Conservation (phyloP, 2,329 filamentous ascomycete species). For the Clarireedia monteithiana region DNA sequence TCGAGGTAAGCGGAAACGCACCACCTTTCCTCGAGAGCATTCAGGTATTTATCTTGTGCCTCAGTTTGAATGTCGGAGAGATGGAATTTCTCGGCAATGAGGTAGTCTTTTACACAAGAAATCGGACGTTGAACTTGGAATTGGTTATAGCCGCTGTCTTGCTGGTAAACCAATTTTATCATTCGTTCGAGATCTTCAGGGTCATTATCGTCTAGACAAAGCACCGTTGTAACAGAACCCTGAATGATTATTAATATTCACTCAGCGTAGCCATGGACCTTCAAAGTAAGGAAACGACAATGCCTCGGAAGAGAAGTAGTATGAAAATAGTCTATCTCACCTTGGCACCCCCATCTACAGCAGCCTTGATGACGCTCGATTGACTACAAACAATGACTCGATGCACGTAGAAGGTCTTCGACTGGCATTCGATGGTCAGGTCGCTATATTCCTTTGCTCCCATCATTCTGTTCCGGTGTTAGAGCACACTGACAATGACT, state of each 20-base stretch:
- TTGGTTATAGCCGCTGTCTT: no score
- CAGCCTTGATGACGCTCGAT: conserved; percentile 11
- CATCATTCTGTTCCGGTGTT: neutral
- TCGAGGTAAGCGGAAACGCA: neutral
- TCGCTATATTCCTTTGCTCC: conserved; percentile 10
- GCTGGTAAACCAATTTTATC: conserved; percentile 44
- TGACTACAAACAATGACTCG: conserved; percentile 13
- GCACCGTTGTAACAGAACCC: neutral
- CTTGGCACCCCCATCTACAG: conserved; percentile 8
- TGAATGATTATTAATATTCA: neutral
- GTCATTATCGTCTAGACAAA: conserved; percentile 1
- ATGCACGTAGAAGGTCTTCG: conserved; percentile 13
- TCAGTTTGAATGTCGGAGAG: neutral
- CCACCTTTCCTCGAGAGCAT: neutral
- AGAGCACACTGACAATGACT: neutral
- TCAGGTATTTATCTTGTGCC: neutral
- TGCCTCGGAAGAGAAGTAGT: neutral
- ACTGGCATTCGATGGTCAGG: conserved; percentile 12
- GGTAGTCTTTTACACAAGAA: conserved; percentile 6
- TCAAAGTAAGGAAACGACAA: neutral
- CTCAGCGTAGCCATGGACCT: neutral
- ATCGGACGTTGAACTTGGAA: no score
- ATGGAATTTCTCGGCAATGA: conserved; percentile 10
- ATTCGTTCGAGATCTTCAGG: conserved; percentile 4
- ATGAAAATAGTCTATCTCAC: conserved; percentile 3